phyloP scores from a whole-genome alignment of 2,329 filamentous ascomycete genomes.

The Bisporella sp. region DNA sequence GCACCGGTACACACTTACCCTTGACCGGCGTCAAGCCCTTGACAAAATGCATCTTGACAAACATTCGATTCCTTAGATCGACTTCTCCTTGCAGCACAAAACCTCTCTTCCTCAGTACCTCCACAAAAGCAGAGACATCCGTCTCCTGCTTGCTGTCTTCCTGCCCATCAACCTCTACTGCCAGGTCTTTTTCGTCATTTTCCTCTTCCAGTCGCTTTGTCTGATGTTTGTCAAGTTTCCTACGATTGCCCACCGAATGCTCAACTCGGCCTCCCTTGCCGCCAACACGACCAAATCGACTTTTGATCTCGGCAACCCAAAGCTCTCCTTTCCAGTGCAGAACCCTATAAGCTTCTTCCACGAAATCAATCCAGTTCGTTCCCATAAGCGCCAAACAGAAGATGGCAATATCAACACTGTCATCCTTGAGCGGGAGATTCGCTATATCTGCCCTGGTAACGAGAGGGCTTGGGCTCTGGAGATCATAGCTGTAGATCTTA shows the following conservation, averaged over 20 bases:
- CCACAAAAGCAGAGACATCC: constrained; percentile 80
- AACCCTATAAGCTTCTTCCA: constrained; percentile 91
- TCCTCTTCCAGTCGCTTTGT: constrained; percentile 34
- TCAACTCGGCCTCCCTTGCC: constrained; percentile 44
- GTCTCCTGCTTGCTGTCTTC: constrained; percentile 64
- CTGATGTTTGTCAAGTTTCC: constrained; percentile 46
- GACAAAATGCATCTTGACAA: constrained; percentile 92
- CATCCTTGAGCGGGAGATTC: constrained; percentile 67
- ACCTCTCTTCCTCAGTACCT: constrained; percentile 71
- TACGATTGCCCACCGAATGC: constrained; percentile 66
- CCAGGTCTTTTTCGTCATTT: constrained; percentile 48
- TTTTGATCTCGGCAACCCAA: constrained; percentile 97
- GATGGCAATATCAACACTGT: constrained; percentile 76
- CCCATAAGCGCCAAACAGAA: constrained; percentile 98
- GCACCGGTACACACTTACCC: constrained; percentile 60
- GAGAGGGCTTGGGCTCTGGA: constrained; percentile 67
- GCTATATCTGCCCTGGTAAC: constrained; percentile 89
- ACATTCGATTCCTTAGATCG: constrained; percentile 93
- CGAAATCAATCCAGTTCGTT: constrained; percentile 95
- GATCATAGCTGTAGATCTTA: constrained; percentile 76
- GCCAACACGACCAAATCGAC: constrained; percentile 66
- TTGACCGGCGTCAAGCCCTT: constrained; percentile 70
- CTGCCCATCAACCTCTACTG: constrained; percentile 64
- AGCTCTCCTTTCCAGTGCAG: constrained; percentile 92
- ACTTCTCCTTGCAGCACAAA: constrained; percentile 75